phyloP scores from a whole-genome alignment of 257 asterid species.

The Solanum appendiculatum region DNA sequence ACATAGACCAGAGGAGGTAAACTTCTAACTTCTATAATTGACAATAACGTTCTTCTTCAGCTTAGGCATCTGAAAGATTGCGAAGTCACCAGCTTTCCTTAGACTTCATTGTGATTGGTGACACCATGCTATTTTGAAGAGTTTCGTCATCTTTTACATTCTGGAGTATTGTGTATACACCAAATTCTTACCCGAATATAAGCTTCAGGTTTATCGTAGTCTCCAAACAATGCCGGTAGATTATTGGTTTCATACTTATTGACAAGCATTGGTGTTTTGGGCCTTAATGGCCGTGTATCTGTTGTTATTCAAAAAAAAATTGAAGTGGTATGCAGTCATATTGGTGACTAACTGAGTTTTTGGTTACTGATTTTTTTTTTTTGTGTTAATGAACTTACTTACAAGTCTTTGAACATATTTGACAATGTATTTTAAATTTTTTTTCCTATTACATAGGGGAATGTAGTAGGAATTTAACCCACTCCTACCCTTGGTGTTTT shows the following conservation, averaged over 20 bases:
- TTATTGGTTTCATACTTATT: neutral
- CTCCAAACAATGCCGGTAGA: neutral
- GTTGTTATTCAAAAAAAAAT: neutral
- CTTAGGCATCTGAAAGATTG: neutral
- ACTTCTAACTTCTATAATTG: neutral
- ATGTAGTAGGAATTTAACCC: neutral
- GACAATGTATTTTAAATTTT: neutral
- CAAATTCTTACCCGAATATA: neutral
- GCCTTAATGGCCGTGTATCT: neutral
- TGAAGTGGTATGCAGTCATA: neutral
- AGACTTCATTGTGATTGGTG: neutral
- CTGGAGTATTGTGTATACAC: neutral
- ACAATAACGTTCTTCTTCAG: neutral
- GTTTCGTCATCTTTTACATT: neutral
- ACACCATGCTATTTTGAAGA: neutral
- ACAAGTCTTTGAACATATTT: neutral
- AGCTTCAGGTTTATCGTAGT: neutral
- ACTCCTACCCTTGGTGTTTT: neutral
- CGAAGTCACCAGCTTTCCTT: neutral
- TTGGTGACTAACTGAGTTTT: neutral
- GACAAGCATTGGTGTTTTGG: neutral
- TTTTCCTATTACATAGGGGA: neutral
- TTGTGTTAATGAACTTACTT: neutral
- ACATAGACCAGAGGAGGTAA: constrained; percentile 20
- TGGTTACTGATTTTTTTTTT: neutral